Conservation (phyloP, 2,329 filamentous ascomycete genomes). For the Aspergillus glaucus region DNA sequence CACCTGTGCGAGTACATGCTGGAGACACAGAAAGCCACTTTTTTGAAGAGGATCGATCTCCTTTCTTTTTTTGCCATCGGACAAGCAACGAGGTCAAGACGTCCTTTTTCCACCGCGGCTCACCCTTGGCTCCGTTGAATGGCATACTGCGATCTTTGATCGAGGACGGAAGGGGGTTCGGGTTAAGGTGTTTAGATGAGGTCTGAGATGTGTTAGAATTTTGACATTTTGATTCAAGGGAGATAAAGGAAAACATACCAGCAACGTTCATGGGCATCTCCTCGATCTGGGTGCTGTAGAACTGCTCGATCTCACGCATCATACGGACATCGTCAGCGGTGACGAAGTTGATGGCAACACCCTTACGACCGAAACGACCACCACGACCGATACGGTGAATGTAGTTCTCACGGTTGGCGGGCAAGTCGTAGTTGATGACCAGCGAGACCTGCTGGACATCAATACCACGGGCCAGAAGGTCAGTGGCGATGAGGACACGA, state of each 20-base stretch:
- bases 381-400: constrained; percentile 99
- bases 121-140: constrained; percentile 19
- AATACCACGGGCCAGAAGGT: constrained; percentile 97
- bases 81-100: constrained; percentile 21
- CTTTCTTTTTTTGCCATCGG: constrained; percentile 17
- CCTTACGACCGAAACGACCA: constrained; percentile 99
- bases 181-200: constrained; percentile 38
- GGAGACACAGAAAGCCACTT: constrained; percentile 37
- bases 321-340: constrained; percentile 98
- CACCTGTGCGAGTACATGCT: constrained; percentile 26
- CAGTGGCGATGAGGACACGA: constrained; percentile 96
- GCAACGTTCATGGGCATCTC: constrained; percentile 98
- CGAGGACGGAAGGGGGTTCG: constrained; percentile 22
- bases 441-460: constrained; percentile 99
- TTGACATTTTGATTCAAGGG: neutral
- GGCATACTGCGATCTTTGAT: constrained; percentile 33
- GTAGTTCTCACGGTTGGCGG: constrained; percentile 99
- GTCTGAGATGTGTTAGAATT: constrained; percentile 21
- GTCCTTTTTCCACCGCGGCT: constrained; percentile 20
- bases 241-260: constrained; percentile 40
- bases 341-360: constrained; percentile 99
- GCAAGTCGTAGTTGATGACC: constrained; percentile 99
- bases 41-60: constrained; percentile 24
- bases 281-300: constrained; percentile 99
- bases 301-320: constrained; percentile 99